Evolutionary conservation across 176 grass and related monocot genomes (phyloP).

Genomic region (Carex myosuroides): DNA sequence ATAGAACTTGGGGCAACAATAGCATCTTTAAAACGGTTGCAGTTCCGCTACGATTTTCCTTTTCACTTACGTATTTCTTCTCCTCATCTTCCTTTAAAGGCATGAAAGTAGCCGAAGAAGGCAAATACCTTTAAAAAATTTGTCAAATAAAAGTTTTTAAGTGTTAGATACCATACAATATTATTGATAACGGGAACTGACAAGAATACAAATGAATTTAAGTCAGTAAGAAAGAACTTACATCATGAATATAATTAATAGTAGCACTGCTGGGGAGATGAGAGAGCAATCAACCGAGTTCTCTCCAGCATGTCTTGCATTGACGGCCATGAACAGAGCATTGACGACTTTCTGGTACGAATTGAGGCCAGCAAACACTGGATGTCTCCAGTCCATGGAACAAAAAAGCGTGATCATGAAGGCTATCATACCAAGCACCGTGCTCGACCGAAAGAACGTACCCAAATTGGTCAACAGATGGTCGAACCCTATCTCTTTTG

Average conservation of each 20-base stretch:
- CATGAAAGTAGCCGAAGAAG: slow-evolving; percentile 26
- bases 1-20: slow-evolving; percentile 30
- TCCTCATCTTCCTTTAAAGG: background rate
- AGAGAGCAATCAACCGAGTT: slow-evolving; percentile 62
- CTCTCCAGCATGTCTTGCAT: slow-evolving; percentile 57
- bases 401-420: slow-evolving; percentile 21
- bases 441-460: slow-evolving; percentile 19
- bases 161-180: background rate
- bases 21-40: slow-evolving; percentile 11
- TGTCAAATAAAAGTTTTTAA: background rate
- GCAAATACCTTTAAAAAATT: slow-evolving; percentile 40
- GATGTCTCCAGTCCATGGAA: slow-evolving; percentile 46
- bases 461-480: slow-evolving; percentile 20
- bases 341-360: slow-evolving; percentile 41
- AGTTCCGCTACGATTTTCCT: background rate
- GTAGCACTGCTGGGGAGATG: slow-evolving; percentile 44
- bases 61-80: background rate
- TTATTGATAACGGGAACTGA: background rate
- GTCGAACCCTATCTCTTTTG: slow-evolving; percentile 7
- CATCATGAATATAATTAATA: slow-evolving; percentile 60
- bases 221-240: slow-evolving; percentile 18
- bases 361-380: slow-evolving; percentile 47
- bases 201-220: background rate
- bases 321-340: slow-evolving; percentile 58
- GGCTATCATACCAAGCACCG: slow-evolving; percentile 20